Conservation (phyloP, 768 basidiomycete genomes). For the Phlegmacium glaucopus region DNA sequence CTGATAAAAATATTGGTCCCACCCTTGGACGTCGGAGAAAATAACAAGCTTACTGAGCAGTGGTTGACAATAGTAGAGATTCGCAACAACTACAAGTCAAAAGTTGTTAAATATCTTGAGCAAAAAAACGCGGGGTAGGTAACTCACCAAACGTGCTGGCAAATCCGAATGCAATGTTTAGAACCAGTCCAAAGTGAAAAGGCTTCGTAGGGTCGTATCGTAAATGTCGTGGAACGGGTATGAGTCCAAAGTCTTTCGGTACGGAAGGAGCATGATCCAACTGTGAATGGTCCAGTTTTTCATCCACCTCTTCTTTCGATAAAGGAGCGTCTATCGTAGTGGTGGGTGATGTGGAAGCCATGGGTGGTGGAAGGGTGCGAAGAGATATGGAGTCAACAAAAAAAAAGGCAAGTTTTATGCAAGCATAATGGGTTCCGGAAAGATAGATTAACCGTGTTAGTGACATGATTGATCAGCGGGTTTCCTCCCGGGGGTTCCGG, state of each 20-base stretch:
- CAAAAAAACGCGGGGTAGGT: too few species aligned
- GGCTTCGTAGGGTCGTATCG: constrained; percentile 50
- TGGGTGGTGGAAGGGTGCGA: too few species aligned
- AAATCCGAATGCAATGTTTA: constrained; percentile 61
- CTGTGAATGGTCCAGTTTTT: not conserved
- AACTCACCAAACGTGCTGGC: constrained; percentile 55
- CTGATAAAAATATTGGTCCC: constrained; percentile 19
- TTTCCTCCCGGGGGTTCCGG: too few species aligned
- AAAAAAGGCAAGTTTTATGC: too few species aligned
- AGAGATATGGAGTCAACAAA: too few species aligned
- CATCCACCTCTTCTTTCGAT: not conserved
- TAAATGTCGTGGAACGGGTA: constrained; percentile 59
- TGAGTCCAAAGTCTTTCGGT: constrained; percentile 53
- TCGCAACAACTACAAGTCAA: constrained; percentile 51
- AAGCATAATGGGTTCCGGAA: too few species aligned
- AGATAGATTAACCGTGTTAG: too few species aligned
- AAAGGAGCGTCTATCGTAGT: not conserved
- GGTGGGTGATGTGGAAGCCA: too few species aligned
- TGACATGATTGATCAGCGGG: too few species aligned
- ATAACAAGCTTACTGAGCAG: constrained; percentile 56
- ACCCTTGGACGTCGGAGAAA: not conserved
- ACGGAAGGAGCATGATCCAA: not conserved
- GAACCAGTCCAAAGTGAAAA: constrained; percentile 46
- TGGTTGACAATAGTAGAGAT: constrained; percentile 83
- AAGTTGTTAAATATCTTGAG: not conserved